Conservation (phyloP, 345 rosid species). For the Populus alba region DNA sequence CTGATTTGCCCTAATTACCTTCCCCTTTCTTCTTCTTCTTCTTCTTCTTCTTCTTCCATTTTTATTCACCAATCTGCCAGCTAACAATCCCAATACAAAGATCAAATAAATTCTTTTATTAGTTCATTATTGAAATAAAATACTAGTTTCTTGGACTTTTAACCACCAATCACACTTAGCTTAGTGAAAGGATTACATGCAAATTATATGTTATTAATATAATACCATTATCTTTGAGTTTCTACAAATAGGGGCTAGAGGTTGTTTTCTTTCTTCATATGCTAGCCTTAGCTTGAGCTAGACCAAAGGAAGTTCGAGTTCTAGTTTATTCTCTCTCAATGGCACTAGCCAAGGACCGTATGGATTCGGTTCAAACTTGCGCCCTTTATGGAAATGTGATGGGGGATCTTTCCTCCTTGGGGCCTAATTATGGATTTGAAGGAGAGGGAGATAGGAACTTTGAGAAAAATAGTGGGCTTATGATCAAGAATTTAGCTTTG, state of each 20-base stretch:
- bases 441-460: conserved; percentile 27
- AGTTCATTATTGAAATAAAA: conserved; percentile 7
- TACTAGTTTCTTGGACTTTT: not conserved
- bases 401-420: conserved; percentile 43
- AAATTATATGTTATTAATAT: not conserved
- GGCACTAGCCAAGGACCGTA: conserved; percentile 45
- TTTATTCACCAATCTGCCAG: conserved; percentile 43
- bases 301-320: not conserved
- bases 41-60: not conserved
- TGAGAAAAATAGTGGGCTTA: conserved; percentile 19
- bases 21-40: conserved; percentile 11
- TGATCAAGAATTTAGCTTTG: conserved; percentile 23
- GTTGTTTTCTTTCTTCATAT: conserved; percentile 9
- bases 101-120: not conserved
- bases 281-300: conserved; percentile 9
- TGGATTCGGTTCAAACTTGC: conserved; percentile 24
- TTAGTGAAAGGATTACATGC: not conserved
- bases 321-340: conserved; percentile 23
- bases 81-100: conserved; percentile 44
- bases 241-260: conserved; percentile 18
- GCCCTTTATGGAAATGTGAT: conserved; percentile 12
- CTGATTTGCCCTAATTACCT: conserved; percentile 14
- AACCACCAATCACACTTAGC: not conserved
- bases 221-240: not conserved
- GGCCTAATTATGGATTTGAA: conserved; percentile 17